phyloP scores from a whole-genome alignment of 371 early-diverging fungal species.

The Mucor lusitanicus region DNA sequence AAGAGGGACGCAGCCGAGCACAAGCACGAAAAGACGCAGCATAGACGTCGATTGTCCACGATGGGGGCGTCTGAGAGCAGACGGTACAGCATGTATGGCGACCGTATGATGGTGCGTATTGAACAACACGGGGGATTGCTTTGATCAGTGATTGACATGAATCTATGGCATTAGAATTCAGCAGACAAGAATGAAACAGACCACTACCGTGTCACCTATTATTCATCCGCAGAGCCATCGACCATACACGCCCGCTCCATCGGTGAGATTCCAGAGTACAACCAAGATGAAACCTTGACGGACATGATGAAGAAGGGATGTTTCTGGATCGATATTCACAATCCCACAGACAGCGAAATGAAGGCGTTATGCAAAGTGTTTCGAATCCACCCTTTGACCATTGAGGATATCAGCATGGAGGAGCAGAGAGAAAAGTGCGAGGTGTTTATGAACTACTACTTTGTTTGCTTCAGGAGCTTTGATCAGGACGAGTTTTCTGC shows the following conservation, averaged over 20 bases:
- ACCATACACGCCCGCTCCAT: slow-evolving; percentile 43
- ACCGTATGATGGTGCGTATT: slow-evolving; percentile 18
- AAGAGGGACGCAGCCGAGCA: slow-evolving; percentile 12
- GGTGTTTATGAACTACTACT: slow-evolving; percentile 87
- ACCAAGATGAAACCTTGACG: slow-evolving; percentile 18
- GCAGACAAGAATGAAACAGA: slow-evolving; percentile 24
- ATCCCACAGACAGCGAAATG: slow-evolving; percentile 80
- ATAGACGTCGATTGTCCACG: slow-evolving; percentile 22
- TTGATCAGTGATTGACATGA: neutral
- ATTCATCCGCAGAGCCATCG: slow-evolving; percentile 34
- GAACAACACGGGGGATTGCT: neutral
- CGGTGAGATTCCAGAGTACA: slow-evolving; percentile 35
- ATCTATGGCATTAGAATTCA: slow-evolving; percentile 1
- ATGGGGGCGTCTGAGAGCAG: slow-evolving; percentile 22
- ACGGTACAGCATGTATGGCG: slow-evolving; percentile 31
- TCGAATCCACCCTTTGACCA: slow-evolving; percentile 87
- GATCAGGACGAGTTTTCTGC: slow-evolving; percentile 67
- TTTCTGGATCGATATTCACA: slow-evolving; percentile 85
- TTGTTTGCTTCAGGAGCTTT: slow-evolving; percentile 83
- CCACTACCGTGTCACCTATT: slow-evolving; percentile 38
- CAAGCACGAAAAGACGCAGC: neutral
- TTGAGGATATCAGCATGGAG: slow-evolving; percentile 89
- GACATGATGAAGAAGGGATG: slow-evolving; percentile 56
- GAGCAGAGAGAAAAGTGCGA: slow-evolving; percentile 94
- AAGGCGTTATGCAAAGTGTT: slow-evolving; percentile 49